A percentile compares a stretch with the other conserved stretches of the same genome.
Conservation (phyloP, 164 flowering plant species). For the Dillenia turbinata region DNA sequence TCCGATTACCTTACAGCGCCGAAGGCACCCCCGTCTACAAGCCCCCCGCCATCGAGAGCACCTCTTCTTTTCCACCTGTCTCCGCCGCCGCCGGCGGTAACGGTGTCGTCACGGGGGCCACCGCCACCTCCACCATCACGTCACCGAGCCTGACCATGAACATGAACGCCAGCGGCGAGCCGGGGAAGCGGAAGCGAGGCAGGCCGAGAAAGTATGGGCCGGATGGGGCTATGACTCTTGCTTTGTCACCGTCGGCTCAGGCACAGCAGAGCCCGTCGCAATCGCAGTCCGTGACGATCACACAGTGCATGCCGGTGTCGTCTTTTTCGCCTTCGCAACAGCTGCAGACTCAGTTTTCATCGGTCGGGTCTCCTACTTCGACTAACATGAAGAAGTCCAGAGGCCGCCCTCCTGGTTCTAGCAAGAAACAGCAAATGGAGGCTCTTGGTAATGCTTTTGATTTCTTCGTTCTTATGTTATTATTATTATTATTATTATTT, state of each 20-base stretch:
- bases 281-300: too few relatives aligned
- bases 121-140: conserved; percentile 6
- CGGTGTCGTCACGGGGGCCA: conserved; percentile 9
- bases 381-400: conserved; percentile 47
- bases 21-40: conserved; percentile 59
- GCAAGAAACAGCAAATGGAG: conserved; percentile 57
- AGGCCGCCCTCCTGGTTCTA: conserved; percentile 81
- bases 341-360: neutral
- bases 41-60: conserved; percentile 34
- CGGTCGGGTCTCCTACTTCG: conserved; percentile 27
- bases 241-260: conserved; percentile 15
- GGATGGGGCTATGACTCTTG: conserved; percentile 56
- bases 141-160: conserved; percentile 27
- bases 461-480: conserved; percentile 2
- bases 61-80: conserved; percentile 34
- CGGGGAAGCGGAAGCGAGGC: conserved; percentile 68
- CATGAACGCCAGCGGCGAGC: conserved; percentile 26
- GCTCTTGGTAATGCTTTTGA: conserved; percentile 43
- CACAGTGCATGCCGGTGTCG: too few relatives aligned
- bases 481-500: neutral
- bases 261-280: too few relatives aligned
- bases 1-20: conserved; percentile 45
- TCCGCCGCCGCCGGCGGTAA: conserved; percentile 12
- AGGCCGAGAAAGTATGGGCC: conserved; percentile 89
- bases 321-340: too few relatives aligned